These are phyloP conservation scores for Thielaviopsis populi DNA, from an alignment of 2,329 filamentous ascomycete genomes.

Conservation along the genomic window DNA sequence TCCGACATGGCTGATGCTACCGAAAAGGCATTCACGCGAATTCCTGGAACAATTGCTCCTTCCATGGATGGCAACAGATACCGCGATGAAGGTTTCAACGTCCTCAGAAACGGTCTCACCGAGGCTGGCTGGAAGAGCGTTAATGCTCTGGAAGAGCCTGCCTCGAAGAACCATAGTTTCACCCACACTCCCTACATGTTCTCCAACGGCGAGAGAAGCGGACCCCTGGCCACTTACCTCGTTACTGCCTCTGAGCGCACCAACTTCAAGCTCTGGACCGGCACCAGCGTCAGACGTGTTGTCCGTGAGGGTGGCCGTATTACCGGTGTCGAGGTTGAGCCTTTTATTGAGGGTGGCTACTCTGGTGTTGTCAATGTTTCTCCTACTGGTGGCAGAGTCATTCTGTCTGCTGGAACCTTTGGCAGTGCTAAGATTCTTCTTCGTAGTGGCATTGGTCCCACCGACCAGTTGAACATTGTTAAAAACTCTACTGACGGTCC, in stretches of 20 bases:
- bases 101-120: constrained; percentile 44
- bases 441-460: constrained; percentile 51
- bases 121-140: constrained; percentile 44
- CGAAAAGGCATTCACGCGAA: constrained; percentile 49
- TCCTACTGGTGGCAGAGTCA: constrained; percentile 44
- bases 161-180: constrained; percentile 50
- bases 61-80: constrained; percentile 53
- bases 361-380: constrained; percentile 47
- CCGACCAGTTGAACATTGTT: constrained; percentile 41
- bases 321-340: constrained; percentile 54
- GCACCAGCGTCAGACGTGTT: constrained; percentile 52
- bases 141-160: constrained; percentile 43
- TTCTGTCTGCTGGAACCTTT: constrained; percentile 53
- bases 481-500: constrained; percentile 34
- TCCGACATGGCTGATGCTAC: constrained; percentile 45
- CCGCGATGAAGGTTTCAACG: constrained; percentile 49
- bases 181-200: constrained; percentile 54
- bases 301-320: constrained; percentile 45
- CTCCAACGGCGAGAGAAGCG: constrained; percentile 48
- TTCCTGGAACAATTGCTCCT: constrained; percentile 51
- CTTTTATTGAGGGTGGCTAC: constrained; percentile 35
- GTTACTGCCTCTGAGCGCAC: constrained; percentile 41
- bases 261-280: constrained; percentile 54
- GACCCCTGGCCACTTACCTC: constrained; percentile 57
- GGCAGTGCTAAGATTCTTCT: constrained; percentile 55